phyloP scores from a whole-genome alignment of 495 filamentous ascomycete genomes.

The Tuber borchii region DNA sequence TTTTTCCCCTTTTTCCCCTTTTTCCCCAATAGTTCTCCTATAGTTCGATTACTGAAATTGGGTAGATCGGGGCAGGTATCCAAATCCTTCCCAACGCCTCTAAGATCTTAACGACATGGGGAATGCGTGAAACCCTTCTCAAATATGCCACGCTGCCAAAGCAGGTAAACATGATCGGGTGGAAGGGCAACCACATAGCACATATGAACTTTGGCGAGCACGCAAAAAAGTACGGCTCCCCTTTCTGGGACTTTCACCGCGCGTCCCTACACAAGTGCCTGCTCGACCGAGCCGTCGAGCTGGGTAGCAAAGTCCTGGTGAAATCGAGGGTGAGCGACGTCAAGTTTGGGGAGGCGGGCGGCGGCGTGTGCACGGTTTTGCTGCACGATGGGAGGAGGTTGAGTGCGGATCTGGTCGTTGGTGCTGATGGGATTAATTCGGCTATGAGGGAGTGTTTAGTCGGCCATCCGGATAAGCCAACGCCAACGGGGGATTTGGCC shows the following conservation, averaged over 20 bases:
- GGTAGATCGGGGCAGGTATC: slow-evolving; percentile 54
- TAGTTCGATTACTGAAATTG: neutral
- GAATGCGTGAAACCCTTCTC: slow-evolving; percentile 40
- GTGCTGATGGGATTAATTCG: slow-evolving; percentile 56
- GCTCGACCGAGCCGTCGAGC: slow-evolving; percentile 48
- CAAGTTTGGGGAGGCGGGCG: slow-evolving; percentile 36
- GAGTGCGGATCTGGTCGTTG: slow-evolving; percentile 52
- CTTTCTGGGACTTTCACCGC: slow-evolving; percentile 56
- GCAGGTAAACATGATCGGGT: slow-evolving; percentile 19
- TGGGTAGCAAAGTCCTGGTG: slow-evolving; percentile 51
- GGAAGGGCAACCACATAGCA: slow-evolving; percentile 45
- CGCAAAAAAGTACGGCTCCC: slow-evolving; percentile 47
- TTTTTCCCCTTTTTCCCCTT: slow-evolving; percentile 8
- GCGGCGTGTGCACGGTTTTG: slow-evolving; percentile 13
- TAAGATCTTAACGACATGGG: slow-evolving; percentile 49
- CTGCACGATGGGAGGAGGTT: slow-evolving; percentile 42
- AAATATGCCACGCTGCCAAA: slow-evolving; percentile 43
- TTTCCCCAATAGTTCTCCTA: too few relatives aligned
- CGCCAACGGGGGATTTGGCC: slow-evolving; percentile 61
- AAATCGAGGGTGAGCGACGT: slow-evolving; percentile 46
- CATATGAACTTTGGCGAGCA: slow-evolving; percentile 46
- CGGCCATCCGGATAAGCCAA: slow-evolving; percentile 46
- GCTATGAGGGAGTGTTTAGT: slow-evolving; percentile 49
- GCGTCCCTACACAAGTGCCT: slow-evolving; percentile 54
- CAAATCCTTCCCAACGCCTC: slow-evolving; percentile 55